Base-by-base conservation (phyloP, 345 rosid species). In the Reutealis trisperma region DNA sequence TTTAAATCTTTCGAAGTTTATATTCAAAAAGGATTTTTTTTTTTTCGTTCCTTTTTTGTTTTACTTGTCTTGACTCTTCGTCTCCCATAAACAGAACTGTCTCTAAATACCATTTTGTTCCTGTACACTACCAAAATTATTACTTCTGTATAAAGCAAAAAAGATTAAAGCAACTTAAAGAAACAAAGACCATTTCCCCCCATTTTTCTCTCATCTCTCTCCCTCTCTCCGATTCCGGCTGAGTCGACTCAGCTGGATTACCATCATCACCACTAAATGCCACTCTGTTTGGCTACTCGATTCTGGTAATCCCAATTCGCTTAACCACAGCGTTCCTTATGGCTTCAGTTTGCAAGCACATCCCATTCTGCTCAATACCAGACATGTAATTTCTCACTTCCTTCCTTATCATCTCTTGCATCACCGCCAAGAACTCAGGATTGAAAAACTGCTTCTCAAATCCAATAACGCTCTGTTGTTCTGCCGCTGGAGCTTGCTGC, bases 301-400 rank as follows among this genome's bases (percentile, higher is more conserved):
- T 84, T 81, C 86, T 92, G 86, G 88, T 86, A 78, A 88, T 78
- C 19, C 93, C 94, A 64, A 90, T 87, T 15, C 92, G 82, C 84
- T 92, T 90, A 63, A 90, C 93, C 25, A 90, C 85, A 1, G 92
- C 90, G 71, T 90, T 88, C 63, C 90, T 76, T 9, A 89, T 85
- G 1, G 88, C 84, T 47, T 90, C 94, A 15, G 82, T 80, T 76
- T 80, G 90, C 64, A 86, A 61, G 72, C 83, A 86, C 45, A 72
- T 13, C 32, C 91, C 96, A 27, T 83, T 83, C 75, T 82, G 88
- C 72, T 89, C 89, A 54, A 85, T 72, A 61, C 93, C 92, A 0
- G 88, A 80, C 93, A 90, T 89, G 84, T 92, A 90, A 62, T 67
- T 85, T 80, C 92, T 82, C 73, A 92, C 97, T 73, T 92, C 97